These are phyloP conservation scores for Populus pruinosa DNA, from an alignment of 345 rosid species.

Conservation along the genomic window DNA sequence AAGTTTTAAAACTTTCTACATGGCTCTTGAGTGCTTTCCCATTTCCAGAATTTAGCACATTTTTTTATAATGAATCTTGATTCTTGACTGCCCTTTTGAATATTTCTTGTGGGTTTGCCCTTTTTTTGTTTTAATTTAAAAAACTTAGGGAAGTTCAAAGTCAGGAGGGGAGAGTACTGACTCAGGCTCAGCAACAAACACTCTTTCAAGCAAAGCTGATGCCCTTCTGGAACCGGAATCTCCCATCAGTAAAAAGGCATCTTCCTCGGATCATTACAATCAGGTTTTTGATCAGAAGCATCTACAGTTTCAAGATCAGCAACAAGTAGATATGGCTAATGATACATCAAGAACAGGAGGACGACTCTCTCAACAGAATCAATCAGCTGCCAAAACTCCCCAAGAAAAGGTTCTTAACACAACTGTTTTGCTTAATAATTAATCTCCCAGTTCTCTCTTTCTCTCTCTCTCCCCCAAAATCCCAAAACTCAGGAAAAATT, in stretches of 20 bases:
- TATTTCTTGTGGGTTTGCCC: conserved; percentile 16
- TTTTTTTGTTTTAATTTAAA: conserved; percentile 7
- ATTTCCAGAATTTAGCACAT: background rate
- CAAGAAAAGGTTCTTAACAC: conserved; percentile 71
- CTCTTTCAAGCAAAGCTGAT: conserved; percentile 66
- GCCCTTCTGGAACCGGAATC: conserved; percentile 68
- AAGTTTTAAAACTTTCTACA: conserved; percentile 3
- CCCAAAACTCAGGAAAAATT: conserved; percentile 45
- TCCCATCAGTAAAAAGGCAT: conserved; percentile 60
- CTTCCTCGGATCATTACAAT: conserved; percentile 35
- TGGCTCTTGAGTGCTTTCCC: conserved; percentile 9
- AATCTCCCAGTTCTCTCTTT: background rate
- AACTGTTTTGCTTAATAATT: conserved; percentile 18
- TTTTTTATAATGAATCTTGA: background rate
- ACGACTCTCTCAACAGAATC: conserved; percentile 43
- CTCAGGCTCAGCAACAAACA: conserved; percentile 82
- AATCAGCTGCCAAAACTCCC: conserved; percentile 46
- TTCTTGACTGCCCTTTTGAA: conserved; percentile 3
- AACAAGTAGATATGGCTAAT: conserved; percentile 37
- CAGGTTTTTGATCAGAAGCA: conserved; percentile 42
- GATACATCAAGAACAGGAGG: conserved; percentile 47
- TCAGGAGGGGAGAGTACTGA: conserved; percentile 80
- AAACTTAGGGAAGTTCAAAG: conserved; percentile 75
- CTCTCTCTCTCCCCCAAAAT: conserved; percentile 3
- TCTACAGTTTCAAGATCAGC: conserved; percentile 32